Conservation (phyloP, 1,139 yeast species). For the Geotrichum aggregatum region DNA sequence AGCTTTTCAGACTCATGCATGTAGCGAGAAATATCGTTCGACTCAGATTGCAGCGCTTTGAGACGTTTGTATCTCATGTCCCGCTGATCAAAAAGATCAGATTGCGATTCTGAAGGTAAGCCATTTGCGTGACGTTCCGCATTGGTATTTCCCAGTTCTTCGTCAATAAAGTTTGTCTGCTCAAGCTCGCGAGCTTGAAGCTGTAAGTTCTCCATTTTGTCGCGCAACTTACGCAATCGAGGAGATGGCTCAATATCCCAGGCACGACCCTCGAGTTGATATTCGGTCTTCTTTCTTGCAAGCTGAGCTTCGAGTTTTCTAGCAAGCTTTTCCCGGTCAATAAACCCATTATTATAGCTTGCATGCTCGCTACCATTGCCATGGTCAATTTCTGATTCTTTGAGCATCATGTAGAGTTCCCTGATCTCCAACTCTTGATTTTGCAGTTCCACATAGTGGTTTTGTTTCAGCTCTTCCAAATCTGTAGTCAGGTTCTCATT, state of each 20-base stretch:
- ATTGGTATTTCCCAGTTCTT: conserved; percentile 23
- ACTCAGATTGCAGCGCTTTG: conserved; percentile 33
- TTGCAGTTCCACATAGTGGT: conserved; percentile 72
- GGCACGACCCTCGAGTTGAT: conserved; percentile 48
- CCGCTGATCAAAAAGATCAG: conserved; percentile 32
- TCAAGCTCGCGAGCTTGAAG: conserved; percentile 82
- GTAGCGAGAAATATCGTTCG: conserved; percentile 33
- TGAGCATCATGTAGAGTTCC: conserved; percentile 69
- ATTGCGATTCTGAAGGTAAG: conserved; percentile 23
- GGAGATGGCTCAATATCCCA: conserved; percentile 71
- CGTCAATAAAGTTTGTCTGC: conserved; percentile 69
- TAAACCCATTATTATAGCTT: conserved; percentile 35
- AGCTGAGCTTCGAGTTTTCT: conserved; percentile 54
- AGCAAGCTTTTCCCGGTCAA: conserved; percentile 42
- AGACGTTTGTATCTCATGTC: conserved; percentile 31
- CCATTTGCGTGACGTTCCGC: conserved; percentile 15
- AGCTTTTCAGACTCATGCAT: neutral
- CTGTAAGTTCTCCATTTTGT: conserved; percentile 82
- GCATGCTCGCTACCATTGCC: conserved; percentile 39
- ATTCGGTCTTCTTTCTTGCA: conserved; percentile 59
- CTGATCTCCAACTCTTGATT: conserved; percentile 85
- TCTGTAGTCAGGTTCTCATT: conserved; percentile 63
- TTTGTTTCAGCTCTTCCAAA: conserved; percentile 62
- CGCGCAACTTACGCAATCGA: conserved; percentile 68
- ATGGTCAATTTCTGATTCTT: conserved; percentile 31